Base-by-base conservation (phyloP, 2,329 filamentous ascomycete species). In the Sclerotinia trifoliorum region DNA sequence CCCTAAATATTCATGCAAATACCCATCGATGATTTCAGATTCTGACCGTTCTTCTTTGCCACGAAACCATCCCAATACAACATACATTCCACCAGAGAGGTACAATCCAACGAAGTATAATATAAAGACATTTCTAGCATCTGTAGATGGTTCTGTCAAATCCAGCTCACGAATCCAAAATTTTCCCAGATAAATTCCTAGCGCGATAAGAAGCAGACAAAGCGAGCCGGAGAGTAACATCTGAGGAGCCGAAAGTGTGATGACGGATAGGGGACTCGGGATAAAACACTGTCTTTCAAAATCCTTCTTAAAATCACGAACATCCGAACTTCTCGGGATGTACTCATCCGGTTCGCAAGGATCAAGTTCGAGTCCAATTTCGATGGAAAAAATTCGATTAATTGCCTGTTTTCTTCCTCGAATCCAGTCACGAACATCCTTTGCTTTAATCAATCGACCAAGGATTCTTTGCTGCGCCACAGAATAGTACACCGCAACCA, bases 101-200 rank as follows among this genome's bases (percentile, higher is more conserved):
- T 26, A 60, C 5, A 60, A 19, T 13, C 56, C 56, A 13, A 46
- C 2, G n/a, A 29, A 15, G n/a, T 46, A 60, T 1, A 61, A 11
- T 21, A 61, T 61, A 21, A 61, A 61, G 26, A 49, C 58, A 62
- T 35, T 62, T 62, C 19, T 62, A n/a, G 58, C 44, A 35, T 62
- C 58, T 0, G 58, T n/a, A 35, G 26, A 32, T 19, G 11, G 3
- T 48, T 51, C 29, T 2, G 7, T 39, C 17, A 24, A 2, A 35
- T 62, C 29, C 10, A 62, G 21, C 1, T 19, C 11, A 42, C 6
- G 26, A 32, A 35, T 24, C 58, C 44, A 62, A n/a, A 35, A 62
- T 1, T 62, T 5, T 5, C 44, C 58, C 8, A 62, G 44, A 19
- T 62, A 62, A 49, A 62, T 51, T 13, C 44, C 58, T 17, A 62